phyloP scores from a whole-genome alignment of 164 flowering plant species.

The Brasenia schreberi region DNA sequence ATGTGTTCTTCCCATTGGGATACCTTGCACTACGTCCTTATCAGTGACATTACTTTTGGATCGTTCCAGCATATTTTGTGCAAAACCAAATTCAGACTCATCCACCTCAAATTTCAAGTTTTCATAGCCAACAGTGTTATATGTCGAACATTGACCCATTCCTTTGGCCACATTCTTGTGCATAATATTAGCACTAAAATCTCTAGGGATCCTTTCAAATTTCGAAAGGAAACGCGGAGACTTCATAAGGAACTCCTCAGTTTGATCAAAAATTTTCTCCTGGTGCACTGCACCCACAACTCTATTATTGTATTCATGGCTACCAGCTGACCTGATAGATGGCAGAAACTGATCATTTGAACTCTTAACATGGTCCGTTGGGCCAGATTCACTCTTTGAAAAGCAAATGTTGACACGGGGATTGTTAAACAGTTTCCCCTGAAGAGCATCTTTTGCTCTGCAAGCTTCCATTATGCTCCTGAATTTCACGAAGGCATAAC shows the following conservation, averaged over 20 bases:
- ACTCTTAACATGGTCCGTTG: conserved; percentile 35
- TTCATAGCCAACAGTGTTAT: conserved; percentile 19
- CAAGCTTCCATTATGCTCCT: conserved; percentile 49
- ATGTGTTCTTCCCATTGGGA: conserved; percentile 29
- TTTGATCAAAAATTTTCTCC: conserved; percentile 24
- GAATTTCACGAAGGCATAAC: conserved; percentile 83
- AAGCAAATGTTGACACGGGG: conserved; percentile 91
- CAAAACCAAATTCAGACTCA: conserved; percentile 22
- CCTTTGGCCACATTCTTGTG: background rate
- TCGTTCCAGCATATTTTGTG: conserved; percentile 30
- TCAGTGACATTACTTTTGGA: conserved; percentile 37
- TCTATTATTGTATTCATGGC: conserved; percentile 9
- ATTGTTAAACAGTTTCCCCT: conserved; percentile 85
- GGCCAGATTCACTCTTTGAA: conserved; percentile 56
- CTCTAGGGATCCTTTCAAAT: conserved; percentile 29
- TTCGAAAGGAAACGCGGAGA: conserved; percentile 32
- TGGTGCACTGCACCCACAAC: conserved; percentile 23
- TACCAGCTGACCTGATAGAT: conserved; percentile 22
- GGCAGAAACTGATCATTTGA: conserved; percentile 37
- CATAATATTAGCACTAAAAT: conserved; percentile 15
- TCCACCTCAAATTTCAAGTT: conserved; percentile 27
- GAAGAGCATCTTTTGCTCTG: conserved; percentile 87
- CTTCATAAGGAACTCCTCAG: conserved; percentile 23
- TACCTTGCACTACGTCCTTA: conserved; percentile 25
- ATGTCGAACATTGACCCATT: background rate